Base-by-base conservation (phyloP, 2,329 filamentous ascomycete species). In the Cercospora canescens region DNA sequence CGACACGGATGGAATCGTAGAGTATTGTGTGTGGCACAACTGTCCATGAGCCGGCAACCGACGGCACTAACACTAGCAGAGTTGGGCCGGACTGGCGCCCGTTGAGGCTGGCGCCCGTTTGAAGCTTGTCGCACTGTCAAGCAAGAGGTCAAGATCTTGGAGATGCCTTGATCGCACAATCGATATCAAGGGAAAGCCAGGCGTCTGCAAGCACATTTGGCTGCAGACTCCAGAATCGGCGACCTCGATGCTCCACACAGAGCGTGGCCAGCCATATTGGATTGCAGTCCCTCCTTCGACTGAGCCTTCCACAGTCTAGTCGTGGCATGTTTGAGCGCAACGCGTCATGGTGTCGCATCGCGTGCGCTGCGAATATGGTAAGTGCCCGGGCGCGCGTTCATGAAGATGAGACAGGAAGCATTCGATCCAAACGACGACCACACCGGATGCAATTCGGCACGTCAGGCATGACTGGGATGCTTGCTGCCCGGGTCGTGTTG, bases 61-160 rank as follows among this genome's bases (percentile, higher is more conserved):
- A 30, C 45, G 45, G 45, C 45, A 52, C 24, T 52, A 52, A 24
- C 45, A 52, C 24, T 52, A 52, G 14, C 45, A 52, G 26, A 52
- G 21, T 24, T 56, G 52, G 52, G 30, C 6, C 32, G n/a, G 28
- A 35, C 16, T 56, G 52, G 30, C 32, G 52, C 28, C 32, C 52
- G 52, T 35, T n/a, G 16, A 11, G 52, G 2, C 50, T 18, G 24
- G 50, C 28, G 50, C 28, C 24, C 50, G 50, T 28, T n/a, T 24
- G 52, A 56, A 56, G 52, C 52, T 56, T 56, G 28, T 56, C 30
- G 35, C 28, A 35, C 28, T 24, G 12, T 35, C 32, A 56, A 56
- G 52, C 52, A 56, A 32, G 52, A 16, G n/a, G 16, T 56, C 52
- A 56, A 56, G 52, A 24, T 35, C 52, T 56, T 56, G 52, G 52